Percentiles rank a stretch among this genome's conserved stretches.
Evolutionary conservation across 2,329 filamentous ascomycete species (phyloP).

Genomic region (Pseudogymnoascus sp.): DNA sequence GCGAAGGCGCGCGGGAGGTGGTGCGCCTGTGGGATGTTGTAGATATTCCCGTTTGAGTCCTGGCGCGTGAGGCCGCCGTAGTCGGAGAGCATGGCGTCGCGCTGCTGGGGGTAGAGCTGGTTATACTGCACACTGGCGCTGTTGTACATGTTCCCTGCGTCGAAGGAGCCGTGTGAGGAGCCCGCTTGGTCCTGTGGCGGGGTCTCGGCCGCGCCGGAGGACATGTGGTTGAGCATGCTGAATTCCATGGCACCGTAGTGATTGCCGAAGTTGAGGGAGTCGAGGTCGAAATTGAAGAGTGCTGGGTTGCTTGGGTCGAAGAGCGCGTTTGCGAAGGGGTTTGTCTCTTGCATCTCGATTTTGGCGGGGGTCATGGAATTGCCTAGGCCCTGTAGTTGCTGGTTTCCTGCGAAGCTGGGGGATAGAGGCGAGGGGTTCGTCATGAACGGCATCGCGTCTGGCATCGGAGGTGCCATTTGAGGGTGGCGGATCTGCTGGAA

Average conservation of each 20-base stretch:
- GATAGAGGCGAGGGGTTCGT: conserved; percentile 66
- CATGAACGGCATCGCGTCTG: conserved; percentile 46
- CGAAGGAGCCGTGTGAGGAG: conserved; percentile 38
- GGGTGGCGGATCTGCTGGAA: conserved; percentile 28
- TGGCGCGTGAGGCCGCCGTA: conserved; percentile 40
- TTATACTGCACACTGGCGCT: conserved; percentile 35
- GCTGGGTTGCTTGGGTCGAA: conserved; percentile 91
- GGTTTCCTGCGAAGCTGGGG: conserved; percentile 52
- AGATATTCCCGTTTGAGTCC: conserved; percentile 36
- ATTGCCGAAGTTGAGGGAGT: conserved; percentile 89
- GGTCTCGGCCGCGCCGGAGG: conserved; percentile 76
- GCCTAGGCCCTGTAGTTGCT: conserved; percentile 22
- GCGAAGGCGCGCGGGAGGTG: conserved; percentile 58
- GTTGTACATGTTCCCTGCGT: conserved; percentile 23
- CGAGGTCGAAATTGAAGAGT: conserved; percentile 91
- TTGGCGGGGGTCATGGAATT: conserved; percentile 32
- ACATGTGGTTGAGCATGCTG: conserved; percentile 93
- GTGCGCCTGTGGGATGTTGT: conserved; percentile 46
- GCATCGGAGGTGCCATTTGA: conserved; percentile 45
- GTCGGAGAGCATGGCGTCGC: conserved; percentile 42
- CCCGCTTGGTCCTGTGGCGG: conserved; percentile 54
- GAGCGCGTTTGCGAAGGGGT: conserved; percentile 48
- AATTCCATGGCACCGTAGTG: conserved; percentile 95
- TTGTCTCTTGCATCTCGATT: conserved; percentile 27
- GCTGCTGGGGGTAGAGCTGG: conserved; percentile 39